Conservation (phyloP, 108 stramenopile genomes). For the Cyclotella cryptica region DNA sequence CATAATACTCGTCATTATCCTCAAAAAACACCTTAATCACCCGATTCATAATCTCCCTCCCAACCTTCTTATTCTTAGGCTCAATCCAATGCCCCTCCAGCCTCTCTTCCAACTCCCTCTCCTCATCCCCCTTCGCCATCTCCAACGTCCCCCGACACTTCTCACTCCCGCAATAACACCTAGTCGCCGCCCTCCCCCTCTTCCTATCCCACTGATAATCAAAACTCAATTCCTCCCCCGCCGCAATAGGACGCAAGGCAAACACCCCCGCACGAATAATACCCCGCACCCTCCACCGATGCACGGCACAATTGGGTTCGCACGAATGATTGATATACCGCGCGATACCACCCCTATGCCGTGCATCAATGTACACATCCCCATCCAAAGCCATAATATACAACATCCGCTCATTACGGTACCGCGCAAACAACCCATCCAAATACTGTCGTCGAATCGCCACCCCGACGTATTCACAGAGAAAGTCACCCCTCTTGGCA, state of each 20-base stretch:
- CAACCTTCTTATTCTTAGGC: conserved; percentile 43
- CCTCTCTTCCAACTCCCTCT: conserved; percentile 62
- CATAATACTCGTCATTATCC: conserved; percentile 73
- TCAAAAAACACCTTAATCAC: conserved; percentile 73
- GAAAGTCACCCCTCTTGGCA: conserved; percentile 67
- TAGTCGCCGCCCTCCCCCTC: conserved; percentile 88
- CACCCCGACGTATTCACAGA: conserved; percentile 88
- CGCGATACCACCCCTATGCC: conserved; percentile 90
- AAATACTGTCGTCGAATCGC: conserved; percentile 72
- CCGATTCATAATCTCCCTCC: conserved; percentile 81
- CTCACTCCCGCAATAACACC: conserved; percentile 93
- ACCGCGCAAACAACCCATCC: conserved; percentile 66
- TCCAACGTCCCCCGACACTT: conserved; percentile 95
- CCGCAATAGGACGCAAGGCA: conserved; percentile 79
- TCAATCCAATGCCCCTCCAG: conserved; percentile 67
- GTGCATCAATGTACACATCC: conserved; percentile 93
- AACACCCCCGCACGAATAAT: conserved; percentile 86
- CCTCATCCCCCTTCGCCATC: conserved; percentile 65
- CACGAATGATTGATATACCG: conserved; percentile 99
- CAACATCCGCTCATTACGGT: conserved; percentile 82
- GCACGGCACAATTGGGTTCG: conserved; percentile 94
- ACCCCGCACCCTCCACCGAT: conserved; percentile 92
- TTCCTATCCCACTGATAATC: conserved; percentile 96
- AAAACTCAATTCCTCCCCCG: conserved; percentile 96
- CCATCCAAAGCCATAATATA: conserved; percentile 96